A percentile compares a stretch with the other conserved stretches of the same genome.
Conservation (phyloP, 1,284 basidiomycete species). For the Sanghuangporus sanghuang region DNA sequence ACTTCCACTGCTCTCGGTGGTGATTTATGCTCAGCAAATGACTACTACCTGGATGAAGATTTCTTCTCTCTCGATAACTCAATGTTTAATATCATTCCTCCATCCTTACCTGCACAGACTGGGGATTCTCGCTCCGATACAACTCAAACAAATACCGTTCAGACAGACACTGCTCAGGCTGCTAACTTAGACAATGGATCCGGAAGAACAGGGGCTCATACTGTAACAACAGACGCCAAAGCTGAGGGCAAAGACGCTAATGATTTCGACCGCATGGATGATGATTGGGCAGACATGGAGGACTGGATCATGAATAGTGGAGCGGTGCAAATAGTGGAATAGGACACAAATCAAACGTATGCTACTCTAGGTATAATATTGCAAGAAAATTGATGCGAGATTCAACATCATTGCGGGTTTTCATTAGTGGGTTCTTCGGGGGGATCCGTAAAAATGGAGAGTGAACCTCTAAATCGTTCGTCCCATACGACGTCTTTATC, state of each 20-base stretch:
- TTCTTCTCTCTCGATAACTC: slow-evolving; percentile 31
- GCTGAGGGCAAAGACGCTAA: neutral
- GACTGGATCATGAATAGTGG: slow-evolving; percentile 40
- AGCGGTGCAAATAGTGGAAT: slow-evolving; percentile 30
- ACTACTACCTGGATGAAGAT: slow-evolving; percentile 23
- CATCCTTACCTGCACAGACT: neutral
- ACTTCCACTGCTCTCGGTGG: neutral
- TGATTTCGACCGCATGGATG: neutral
- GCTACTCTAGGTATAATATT: slow-evolving; percentile 9
- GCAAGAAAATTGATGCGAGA: neutral
- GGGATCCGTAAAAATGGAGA: slow-evolving; percentile 60
- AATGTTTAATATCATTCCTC: slow-evolving; percentile 28
- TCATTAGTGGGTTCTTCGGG: slow-evolving; percentile 12
- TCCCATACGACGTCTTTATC: slow-evolving; percentile 71
- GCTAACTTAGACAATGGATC: neutral
- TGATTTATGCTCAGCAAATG: neutral
- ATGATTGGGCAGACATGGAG: slow-evolving; percentile 39
- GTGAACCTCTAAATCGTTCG: slow-evolving; percentile 57
- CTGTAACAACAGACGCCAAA: neutral
- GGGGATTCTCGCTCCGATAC: neutral
- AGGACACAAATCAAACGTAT: neutral
- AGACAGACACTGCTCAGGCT: neutral
- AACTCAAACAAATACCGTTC: too few relatives aligned
- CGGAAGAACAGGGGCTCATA: neutral
- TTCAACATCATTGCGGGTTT: neutral